These are phyloP conservation scores for Plasmodium knowlesi DNA, from an alignment of 169 alveolate genomes.

Conservation along the genomic window DNA sequence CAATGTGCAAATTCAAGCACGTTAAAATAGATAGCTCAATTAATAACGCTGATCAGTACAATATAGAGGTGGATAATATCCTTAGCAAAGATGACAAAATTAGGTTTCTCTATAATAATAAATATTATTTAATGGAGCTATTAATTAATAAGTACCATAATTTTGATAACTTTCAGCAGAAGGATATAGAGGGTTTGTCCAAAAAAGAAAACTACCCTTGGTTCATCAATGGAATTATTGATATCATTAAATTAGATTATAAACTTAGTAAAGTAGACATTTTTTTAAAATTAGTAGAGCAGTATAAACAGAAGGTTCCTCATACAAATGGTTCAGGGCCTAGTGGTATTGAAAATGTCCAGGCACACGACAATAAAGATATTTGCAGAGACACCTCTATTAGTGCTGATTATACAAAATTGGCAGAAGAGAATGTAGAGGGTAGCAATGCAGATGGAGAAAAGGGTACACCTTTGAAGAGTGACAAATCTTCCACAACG, in stretches of 20 bases:
- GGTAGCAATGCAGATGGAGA: background rate
- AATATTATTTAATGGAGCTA: conserved; percentile 77
- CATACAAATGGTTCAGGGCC: background rate
- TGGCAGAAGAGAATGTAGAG: background rate
- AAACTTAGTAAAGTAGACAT: conserved; percentile 20
- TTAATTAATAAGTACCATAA: conserved; percentile 47
- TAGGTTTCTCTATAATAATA: conserved; percentile 83
- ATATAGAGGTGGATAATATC: conserved; percentile 54
- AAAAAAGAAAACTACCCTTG: conserved; percentile 62
- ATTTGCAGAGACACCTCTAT: background rate
- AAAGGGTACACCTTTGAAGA: background rate
- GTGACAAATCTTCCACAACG: background rate
- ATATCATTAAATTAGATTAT: conserved; percentile 39
- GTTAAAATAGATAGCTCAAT: conserved; percentile 21
- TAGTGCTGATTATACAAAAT: background rate
- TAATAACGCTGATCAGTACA: conserved; percentile 28
- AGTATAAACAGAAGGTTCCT: background rate
- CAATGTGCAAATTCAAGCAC: conserved; percentile 82
- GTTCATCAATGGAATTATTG: conserved; percentile 69
- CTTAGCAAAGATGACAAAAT: conserved; percentile 83
- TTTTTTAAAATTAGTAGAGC: conserved; percentile 25
- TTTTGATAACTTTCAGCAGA: conserved; percentile 5
- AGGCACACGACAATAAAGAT: background rate
- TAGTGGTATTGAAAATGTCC: background rate
- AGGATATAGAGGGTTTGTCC: conserved; percentile 11